These are phyloP conservation scores for Yarrowia deformans DNA, from an alignment of 805 yeast species.

Conservation along the genomic window DNA sequence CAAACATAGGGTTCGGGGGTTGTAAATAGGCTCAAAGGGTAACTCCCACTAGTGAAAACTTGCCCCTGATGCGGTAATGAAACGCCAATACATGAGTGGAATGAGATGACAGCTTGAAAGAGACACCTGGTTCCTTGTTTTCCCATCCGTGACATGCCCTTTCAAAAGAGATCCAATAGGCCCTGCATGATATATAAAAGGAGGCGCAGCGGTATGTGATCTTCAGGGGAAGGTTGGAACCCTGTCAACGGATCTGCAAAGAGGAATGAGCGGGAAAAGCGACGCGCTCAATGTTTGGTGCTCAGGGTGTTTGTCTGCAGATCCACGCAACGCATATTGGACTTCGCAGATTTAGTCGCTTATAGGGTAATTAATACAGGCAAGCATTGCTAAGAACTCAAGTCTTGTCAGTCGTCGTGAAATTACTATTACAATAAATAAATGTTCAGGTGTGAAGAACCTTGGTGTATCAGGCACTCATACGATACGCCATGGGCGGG, in stretches of 20 bases:
- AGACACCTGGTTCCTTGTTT: neutral
- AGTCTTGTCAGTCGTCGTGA: neutral
- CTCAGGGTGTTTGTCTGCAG: slow-evolving; percentile 2
- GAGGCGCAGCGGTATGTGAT: slow-evolving; percentile 35
- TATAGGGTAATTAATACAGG: neutral
- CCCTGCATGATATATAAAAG: slow-evolving; percentile 20
- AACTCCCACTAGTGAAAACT: slow-evolving; percentile 8
- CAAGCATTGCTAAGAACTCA: neutral
- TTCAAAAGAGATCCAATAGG: neutral
- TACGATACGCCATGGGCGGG: too few species aligned
- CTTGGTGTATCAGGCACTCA: neutral
- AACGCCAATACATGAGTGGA: neutral
- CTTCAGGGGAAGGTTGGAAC: slow-evolving; percentile 37
- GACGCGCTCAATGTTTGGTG: slow-evolving; percentile 3
- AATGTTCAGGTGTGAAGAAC: slow-evolving; percentile 10
- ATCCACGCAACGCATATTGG: neutral
- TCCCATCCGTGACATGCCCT: neutral
- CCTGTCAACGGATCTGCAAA: slow-evolving; percentile 25
- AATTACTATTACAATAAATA: slow-evolving; percentile 30
- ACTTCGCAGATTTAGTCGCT: neutral
- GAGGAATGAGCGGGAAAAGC: slow-evolving; percentile 28
- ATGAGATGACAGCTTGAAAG: neutral
- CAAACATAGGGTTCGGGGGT: neutral
- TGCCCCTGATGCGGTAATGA: slow-evolving; percentile 11
- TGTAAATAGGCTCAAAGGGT: neutral